Evolutionary conservation across 768 basidiomycete species (phyloP), one percentile per base, ranked within the genome.

Genomic region (Cantharellus cinnabarinus): DNA sequence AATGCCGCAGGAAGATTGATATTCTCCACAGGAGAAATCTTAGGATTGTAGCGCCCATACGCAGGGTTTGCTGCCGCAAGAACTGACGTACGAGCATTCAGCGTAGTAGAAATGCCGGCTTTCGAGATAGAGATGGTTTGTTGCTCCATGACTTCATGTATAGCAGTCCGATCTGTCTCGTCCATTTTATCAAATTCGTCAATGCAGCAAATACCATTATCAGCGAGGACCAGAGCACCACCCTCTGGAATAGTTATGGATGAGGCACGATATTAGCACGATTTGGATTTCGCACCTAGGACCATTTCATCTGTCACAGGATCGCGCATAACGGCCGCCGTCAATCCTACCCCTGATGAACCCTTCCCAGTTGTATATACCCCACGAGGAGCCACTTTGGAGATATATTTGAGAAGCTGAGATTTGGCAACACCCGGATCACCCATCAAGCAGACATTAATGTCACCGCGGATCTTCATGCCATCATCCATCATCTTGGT

Each of bases 111-210:
- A 67, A 99, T 99, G 34, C 95, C 95, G 3, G 95, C 95, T 71
- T 98, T 99, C 50, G 95, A 95, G 63, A 99, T 99, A 2, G 94
- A 98, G 59, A 99, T 97, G 0, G 95, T 99, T 72, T 99, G 95
- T 70, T 98, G 95, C 71, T 98, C 94, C 95, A 99, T 99, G 61
- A 99, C 95, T 77, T 99, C 95, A 72, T 99, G 95, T 62, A 99
- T 98, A 10, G 95, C 89, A 2, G 95, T 98, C 64, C 95, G 77
- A 69, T 98, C 95, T 0, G 89, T 70, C 71, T 99, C 95, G 64
- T 98, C 95, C 95, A 99, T 99, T 70, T 99, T 98, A 74, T 99
- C 95, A 67, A 99, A 99, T 68, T 99, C 95, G 64, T 99, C 95
- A 63, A 99, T 99, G 70, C 94, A 98, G 73, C 93, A 97, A 66